phyloP scores from a whole-genome alignment of 2,329 filamentous ascomycete genomes.

The Cercospora sp. region DNA sequence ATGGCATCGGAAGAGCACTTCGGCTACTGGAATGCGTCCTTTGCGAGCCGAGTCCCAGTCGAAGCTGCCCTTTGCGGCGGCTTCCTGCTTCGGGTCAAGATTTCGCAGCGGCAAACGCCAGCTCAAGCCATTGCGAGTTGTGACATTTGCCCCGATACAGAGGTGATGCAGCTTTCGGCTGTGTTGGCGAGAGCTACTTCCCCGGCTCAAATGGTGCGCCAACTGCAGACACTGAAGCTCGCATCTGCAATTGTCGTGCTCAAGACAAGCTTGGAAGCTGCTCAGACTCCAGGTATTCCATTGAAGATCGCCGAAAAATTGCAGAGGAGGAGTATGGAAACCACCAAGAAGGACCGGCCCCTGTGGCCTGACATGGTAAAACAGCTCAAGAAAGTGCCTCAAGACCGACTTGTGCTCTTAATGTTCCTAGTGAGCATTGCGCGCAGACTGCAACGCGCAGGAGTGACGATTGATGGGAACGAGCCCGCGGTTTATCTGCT shows the following conservation, averaged over 20 bases:
- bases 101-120: slow-evolving; percentile 4
- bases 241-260: slow-evolving; percentile 6
- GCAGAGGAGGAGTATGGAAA: slow-evolving; percentile 18
- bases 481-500: slow-evolving; percentile 21
- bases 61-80: slow-evolving; percentile 22
- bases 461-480: slow-evolving; percentile 18
- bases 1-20: slow-evolving; percentile 22
- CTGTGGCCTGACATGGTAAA: slow-evolving; percentile 21
- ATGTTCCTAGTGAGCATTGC: slow-evolving; percentile 26
- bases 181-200: neutral
- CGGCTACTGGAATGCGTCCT: slow-evolving; percentile 24
- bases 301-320: slow-evolving; percentile 15
- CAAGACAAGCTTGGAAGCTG: slow-evolving; percentile 13
- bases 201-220: neutral
- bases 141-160: neutral
- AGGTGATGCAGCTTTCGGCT: neutral
- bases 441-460: slow-evolving; percentile 15
- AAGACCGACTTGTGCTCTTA: slow-evolving; percentile 19
- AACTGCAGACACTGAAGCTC: neutral
- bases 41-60: slow-evolving; percentile 12
- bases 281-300: slow-evolving; percentile 8
- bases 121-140: neutral
- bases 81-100: slow-evolving; percentile 15
- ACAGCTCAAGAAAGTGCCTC: slow-evolving; percentile 23
- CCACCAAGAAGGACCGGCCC: slow-evolving; percentile 12